A percentile compares a stretch with the other conserved stretches of the same genome.
Evolutionary conservation across 805 yeast species (phyloP).

Genomic region (Blastobotrys americana): DNA sequence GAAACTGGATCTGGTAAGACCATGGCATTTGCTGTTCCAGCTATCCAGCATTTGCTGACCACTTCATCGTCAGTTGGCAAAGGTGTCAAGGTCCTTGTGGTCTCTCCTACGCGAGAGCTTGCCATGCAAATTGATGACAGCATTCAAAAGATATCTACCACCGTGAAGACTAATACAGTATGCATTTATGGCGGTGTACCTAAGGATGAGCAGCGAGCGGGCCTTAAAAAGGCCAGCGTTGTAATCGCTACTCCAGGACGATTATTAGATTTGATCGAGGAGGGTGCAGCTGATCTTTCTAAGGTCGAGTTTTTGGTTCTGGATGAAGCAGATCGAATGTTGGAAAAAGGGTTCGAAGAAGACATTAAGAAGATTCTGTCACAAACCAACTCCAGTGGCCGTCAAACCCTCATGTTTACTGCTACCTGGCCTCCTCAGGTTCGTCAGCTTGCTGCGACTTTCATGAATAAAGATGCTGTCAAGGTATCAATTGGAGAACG

Average conservation of each 20-base stretch:
- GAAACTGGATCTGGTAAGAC: constrained; percentile 99
- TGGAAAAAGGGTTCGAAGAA: constrained; percentile 96
- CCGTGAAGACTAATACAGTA: constrained; percentile 58
- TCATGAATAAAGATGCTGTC: constrained; percentile 71
- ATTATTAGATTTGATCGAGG: constrained; percentile 80
- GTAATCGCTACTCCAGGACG: constrained; percentile 99
- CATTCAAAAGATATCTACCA: constrained; percentile 53
- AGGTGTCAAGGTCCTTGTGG: constrained; percentile 68
- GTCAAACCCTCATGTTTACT: constrained; percentile 97
- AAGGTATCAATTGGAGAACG: constrained; percentile 90
- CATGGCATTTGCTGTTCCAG: constrained; percentile 95
- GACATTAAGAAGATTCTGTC: constrained; percentile 82
- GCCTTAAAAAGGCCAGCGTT: constrained; percentile 51
- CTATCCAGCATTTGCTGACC: constrained; percentile 63
- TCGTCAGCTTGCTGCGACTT: constrained; percentile 78
- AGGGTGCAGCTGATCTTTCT: constrained; percentile 68
- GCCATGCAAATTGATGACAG: constrained; percentile 92
- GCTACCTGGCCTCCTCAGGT: constrained; percentile 99
- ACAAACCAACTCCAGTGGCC: constrained; percentile 39
- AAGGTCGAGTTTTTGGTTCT: constrained; percentile 71
- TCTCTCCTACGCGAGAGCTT: constrained; percentile 96
- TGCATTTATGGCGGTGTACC: constrained; percentile 98
- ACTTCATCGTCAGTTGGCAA: constrained; percentile 25
- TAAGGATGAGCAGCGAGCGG: constrained; percentile 79
- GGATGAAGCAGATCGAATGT: constrained; percentile 98